A percentile compares a stretch with the other conserved stretches of the same genome.
Evolutionary conservation across 495 filamentous ascomycete genomes (phyloP).

Genomic region (Aspergillus ellipticus): DNA sequence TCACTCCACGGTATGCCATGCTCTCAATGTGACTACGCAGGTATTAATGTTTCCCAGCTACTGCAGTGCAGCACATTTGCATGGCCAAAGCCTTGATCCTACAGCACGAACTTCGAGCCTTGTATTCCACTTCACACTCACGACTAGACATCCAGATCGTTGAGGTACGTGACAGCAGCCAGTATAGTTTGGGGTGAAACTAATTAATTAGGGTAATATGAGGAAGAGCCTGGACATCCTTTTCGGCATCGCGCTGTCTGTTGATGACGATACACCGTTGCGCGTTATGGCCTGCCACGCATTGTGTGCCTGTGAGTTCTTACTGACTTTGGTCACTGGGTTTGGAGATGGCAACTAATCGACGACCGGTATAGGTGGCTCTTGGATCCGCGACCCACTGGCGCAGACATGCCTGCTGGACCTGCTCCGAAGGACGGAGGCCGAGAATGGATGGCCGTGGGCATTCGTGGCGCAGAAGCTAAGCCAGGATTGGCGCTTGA

Average conservation of each 20-base stretch:
- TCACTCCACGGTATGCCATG: conserved; percentile 32
- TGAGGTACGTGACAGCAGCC: conserved; percentile 22
- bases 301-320: conserved; percentile 32
- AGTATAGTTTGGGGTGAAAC: neutral
- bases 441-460: conserved; percentile 28
- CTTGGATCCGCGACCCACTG: conserved; percentile 29
- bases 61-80: conserved; percentile 37
- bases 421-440: conserved; percentile 21
- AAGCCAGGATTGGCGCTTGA: conserved; percentile 16
- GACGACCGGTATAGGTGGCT: conserved; percentile 21
- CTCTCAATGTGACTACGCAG: neutral
- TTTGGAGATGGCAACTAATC: conserved; percentile 3
- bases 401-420: conserved; percentile 21
- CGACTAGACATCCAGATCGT: conserved; percentile 7
- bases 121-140: neutral
- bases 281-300: conserved; percentile 41
- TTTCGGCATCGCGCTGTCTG: conserved; percentile 38
- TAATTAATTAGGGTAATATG: conserved; percentile 23
- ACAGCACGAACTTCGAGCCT: conserved; percentile 13
- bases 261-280: conserved; percentile 35
- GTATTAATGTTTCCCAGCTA: conserved; percentile 19
- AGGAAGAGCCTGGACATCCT: conserved; percentile 31
- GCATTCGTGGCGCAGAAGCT: conserved; percentile 18
- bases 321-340: neutral
- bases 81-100: conserved; percentile 37